Evolutionary conservation across 1,139 yeast genomes (phyloP).

Genomic region (Keqinozyma sinolaborantium): DNA sequence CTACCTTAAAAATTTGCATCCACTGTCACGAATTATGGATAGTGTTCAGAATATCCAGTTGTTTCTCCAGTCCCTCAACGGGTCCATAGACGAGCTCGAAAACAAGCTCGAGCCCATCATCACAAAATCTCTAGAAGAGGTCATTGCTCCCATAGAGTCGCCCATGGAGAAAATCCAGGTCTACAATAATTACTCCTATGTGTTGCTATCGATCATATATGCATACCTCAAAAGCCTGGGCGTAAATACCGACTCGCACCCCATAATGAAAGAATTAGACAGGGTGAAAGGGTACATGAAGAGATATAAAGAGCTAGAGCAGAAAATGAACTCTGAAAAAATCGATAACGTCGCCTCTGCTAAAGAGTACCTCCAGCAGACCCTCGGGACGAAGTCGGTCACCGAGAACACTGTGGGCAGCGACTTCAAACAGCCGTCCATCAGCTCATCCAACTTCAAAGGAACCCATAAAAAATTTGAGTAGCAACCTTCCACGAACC

Average conservation of each 20-base stretch:
- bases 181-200: constrained; percentile 42
- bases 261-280: constrained; percentile 65
- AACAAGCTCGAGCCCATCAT: constrained; percentile 30
- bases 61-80: constrained; percentile 24
- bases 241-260: constrained; percentile 52
- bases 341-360: constrained; percentile 25
- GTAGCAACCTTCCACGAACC: constrained; percentile 1
- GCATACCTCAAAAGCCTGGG: constrained; percentile 65
- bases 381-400: constrained; percentile 36
- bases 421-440: constrained; percentile 45
- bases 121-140: constrained; percentile 32
- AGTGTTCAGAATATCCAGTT: constrained; percentile 27
- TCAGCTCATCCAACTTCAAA: constrained; percentile 53
- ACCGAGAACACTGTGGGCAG: constrained; percentile 23
- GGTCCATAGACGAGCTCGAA: constrained; percentile 27
- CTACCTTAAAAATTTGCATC: constrained; percentile 1
- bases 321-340: constrained; percentile 10
- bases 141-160: constrained; percentile 21
- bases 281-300: constrained; percentile 71
- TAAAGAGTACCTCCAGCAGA: constrained; percentile 38
- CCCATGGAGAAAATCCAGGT: constrained; percentile 34
- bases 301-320: constrained; percentile 47
- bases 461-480: constrained; percentile 59
- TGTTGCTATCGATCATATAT: constrained; percentile 42
- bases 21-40: constrained; percentile 31